A percentile compares a stretch with the other conserved stretches of the same genome.
These are phyloP conservation scores for Alectoria sarmentosa DNA, from an alignment of 495 filamentous ascomycete species.

Conservation along the genomic window DNA sequence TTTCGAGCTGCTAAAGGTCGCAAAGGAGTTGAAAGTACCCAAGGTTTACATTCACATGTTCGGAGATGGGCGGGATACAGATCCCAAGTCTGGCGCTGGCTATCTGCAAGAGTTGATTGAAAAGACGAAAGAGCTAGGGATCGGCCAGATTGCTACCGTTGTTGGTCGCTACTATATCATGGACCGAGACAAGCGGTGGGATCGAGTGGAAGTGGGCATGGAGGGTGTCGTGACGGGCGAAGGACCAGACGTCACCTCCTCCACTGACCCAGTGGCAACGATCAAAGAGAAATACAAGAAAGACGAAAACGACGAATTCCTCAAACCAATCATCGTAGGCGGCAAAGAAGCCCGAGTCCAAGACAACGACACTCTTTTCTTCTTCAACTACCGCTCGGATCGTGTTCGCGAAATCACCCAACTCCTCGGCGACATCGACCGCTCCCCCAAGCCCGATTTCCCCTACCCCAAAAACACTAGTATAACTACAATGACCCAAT, in stretches of 20 bases:
- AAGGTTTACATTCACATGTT: conserved; percentile 98
- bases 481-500: conserved; percentile 97
- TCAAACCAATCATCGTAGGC: conserved; percentile 93
- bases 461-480: conserved; percentile 87
- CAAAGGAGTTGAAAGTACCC: conserved; percentile 79
- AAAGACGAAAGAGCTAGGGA: conserved; percentile 71
- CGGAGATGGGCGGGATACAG: conserved; percentile 94
- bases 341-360: conserved; percentile 78
- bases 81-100: conserved; percentile 80
- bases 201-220: conserved; percentile 81
- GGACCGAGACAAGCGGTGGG: conserved; percentile 99
- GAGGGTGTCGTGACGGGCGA: conserved; percentile 81
- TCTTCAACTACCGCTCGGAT: conserved; percentile 99
- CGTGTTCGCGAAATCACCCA: conserved; percentile 96
- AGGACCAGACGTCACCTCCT: conserved; percentile 55
- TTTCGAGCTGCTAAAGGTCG: conserved; percentile 75
- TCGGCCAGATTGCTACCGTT: conserved; percentile 84
- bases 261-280: conserved; percentile 74
- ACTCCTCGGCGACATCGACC: conserved; percentile 83
- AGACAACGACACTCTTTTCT: conserved; percentile 91
- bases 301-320: conserved; percentile 91
- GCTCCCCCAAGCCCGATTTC: conserved; percentile 83
- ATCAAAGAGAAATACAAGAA: conserved; percentile 83
- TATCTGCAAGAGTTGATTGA: conserved; percentile 82
- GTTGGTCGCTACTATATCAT: conserved; percentile 97